phyloP scores from a whole-genome alignment of 805 yeast genomes.

The Danielozyma ontarioensis region DNA sequence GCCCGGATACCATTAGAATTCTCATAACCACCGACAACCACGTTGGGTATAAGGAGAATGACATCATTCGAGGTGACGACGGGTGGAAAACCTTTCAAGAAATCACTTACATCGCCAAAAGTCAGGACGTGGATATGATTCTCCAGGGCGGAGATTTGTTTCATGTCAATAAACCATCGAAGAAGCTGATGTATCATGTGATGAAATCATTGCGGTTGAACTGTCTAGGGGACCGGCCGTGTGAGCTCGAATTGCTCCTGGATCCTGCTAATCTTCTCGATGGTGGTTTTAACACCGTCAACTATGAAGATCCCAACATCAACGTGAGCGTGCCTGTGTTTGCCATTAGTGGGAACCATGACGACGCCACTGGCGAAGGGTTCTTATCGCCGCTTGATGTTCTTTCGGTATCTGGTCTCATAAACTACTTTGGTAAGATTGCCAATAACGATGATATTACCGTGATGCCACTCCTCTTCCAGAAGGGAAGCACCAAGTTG shows the following conservation, averaged over 20 bases:
- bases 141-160: conserved; percentile 91
- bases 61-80: conserved; percentile 87
- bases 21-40: conserved; percentile 93
- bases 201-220: conserved; percentile 61
- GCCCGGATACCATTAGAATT: conserved; percentile 67
- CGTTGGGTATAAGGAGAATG: conserved; percentile 88
- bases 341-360: conserved; percentile 94
- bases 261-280: conserved; percentile 64
- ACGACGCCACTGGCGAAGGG: conserved; percentile 88
- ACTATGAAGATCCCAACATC: conserved; percentile 86
- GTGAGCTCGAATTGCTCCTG: conserved; percentile 76
- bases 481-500: conserved; percentile 75
- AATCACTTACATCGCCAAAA: conserved; percentile 64
- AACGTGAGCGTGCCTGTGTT: conserved; percentile 88
- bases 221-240: conserved; percentile 84
- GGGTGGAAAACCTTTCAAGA: conserved; percentile 86
- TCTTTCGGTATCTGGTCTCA: conserved; percentile 70
- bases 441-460: conserved; percentile 68
- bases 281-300: conserved; percentile 64
- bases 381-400: conserved; percentile 83
- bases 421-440: conserved; percentile 88
- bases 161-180: conserved; percentile 84
- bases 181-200: conserved; percentile 81
- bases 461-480: conserved; percentile 71
- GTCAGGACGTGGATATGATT: conserved; percentile 76